A percentile compares a stretch with the other conserved stretches of the same genome.
These are phyloP conservation scores for Candida suzukii DNA, from an alignment of 805 yeast genomes.

Conservation along the genomic window DNA sequence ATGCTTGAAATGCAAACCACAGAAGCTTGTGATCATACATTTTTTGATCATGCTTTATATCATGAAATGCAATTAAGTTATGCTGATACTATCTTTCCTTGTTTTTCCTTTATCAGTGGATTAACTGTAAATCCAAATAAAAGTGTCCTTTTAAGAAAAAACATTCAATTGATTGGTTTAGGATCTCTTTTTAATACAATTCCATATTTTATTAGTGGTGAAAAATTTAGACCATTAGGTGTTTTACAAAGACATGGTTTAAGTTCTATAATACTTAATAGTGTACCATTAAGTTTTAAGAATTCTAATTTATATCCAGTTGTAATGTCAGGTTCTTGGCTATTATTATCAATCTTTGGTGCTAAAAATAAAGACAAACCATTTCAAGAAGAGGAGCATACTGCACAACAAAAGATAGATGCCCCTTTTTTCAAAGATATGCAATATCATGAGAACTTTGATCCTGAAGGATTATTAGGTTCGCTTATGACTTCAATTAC, in stretches of 20 bases:
- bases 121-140: constrained; percentile 2
- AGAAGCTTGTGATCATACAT: constrained; percentile 9
- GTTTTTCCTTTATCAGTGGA: constrained; percentile 13
- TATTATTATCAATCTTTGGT: constrained; percentile 13
- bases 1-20: constrained; percentile 14
- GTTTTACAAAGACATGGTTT: constrained; percentile 16
- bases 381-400: constrained; percentile 13
- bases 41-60: constrained; percentile 13
- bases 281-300: neutral
- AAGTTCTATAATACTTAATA: constrained; percentile 9
- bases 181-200: constrained; percentile 11
- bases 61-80: constrained; percentile 10
- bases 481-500: constrained; percentile 26
- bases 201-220: constrained; percentile 7
- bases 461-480: constrained; percentile 32
- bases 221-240: constrained; percentile 11
- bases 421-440: constrained; percentile 11
- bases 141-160: constrained; percentile 6
- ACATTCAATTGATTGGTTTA: constrained; percentile 10
- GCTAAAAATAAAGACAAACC: constrained; percentile 20
- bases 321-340: constrained; percentile 19
- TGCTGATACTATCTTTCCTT: constrained; percentile 16
- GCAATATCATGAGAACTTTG: constrained; percentile 20
- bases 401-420: constrained; percentile 28
- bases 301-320: constrained; percentile 4